phyloP scores from a whole-genome alignment of 768 basidiomycete species.

The Hemileccinum impolitum region DNA sequence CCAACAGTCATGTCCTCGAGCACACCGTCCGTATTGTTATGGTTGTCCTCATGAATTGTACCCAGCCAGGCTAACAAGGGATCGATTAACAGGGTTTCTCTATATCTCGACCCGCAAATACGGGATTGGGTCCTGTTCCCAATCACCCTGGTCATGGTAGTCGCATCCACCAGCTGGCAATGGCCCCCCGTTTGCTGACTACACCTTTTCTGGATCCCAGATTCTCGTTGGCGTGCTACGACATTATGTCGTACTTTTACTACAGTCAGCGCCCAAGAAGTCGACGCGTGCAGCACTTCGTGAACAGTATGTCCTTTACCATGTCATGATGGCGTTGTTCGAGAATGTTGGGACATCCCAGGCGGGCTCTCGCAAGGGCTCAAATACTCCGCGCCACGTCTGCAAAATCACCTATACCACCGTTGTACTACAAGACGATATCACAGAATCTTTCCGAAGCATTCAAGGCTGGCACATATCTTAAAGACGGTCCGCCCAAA shows the following conservation, averaged over 20 bases:
- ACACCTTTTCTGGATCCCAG: constrained; percentile 36
- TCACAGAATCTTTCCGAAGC: constrained; percentile 71
- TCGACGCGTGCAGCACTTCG: constrained; percentile 72
- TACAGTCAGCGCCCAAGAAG: constrained; percentile 83
- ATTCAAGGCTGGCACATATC: constrained; percentile 72
- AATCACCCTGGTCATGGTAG: constrained; percentile 94
- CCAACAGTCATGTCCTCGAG: constrained; percentile 37
- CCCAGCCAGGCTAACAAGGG: too few species aligned
- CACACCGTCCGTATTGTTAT: constrained; percentile 21
- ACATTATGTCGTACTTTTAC: constrained; percentile 86
- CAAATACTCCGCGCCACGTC: constrained; percentile 82
- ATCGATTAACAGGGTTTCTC: constrained; percentile 36
- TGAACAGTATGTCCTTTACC: constrained; percentile 72
- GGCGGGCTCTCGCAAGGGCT: constrained; percentile 77
- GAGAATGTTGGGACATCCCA: constrained; percentile 23
- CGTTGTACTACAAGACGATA: constrained; percentile 67
- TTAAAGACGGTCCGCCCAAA: constrained; percentile 80
- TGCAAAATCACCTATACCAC: constrained; percentile 76
- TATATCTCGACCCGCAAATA: constrained; percentile 93
- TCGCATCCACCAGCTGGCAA: constrained; percentile 23
- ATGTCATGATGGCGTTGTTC: neutral
- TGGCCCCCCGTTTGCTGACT: neutral
- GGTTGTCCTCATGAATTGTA: neutral
- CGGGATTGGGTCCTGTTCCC: constrained; percentile 94
- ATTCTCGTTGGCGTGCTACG: constrained; percentile 90